Evolutionary conservation across 306 rosid genomes (phyloP).

Genomic region (Cicer bijugum): DNA sequence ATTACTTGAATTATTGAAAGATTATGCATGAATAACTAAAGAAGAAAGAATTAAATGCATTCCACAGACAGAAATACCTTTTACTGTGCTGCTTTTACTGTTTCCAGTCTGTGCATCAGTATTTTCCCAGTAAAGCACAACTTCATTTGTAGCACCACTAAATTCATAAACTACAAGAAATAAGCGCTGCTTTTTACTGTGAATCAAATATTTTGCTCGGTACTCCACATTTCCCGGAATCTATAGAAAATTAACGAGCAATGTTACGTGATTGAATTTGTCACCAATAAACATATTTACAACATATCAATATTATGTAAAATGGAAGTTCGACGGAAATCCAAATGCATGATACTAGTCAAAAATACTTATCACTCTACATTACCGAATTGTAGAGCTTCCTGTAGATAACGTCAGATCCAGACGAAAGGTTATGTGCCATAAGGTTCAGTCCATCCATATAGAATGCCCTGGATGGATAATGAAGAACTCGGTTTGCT

Average conservation of each 20-base stretch:
- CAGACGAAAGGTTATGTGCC: constrained; percentile 82
- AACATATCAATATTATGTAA: constrained; percentile 34
- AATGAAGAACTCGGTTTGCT: constrained; percentile 93
- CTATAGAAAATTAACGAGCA: constrained; percentile 50
- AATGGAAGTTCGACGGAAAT: constrained; percentile 27
- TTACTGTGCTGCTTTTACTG: constrained; percentile 74
- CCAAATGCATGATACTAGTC: constrained; percentile 35
- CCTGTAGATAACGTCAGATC: constrained; percentile 74
- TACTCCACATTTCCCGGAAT: constrained; percentile 88
- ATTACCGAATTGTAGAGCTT: constrained; percentile 86
- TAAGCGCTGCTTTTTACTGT: constrained; percentile 75
- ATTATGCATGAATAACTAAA: constrained; percentile 33
- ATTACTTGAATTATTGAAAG: constrained; percentile 34
- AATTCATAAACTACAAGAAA: constrained; percentile 88
- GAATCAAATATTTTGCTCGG: constrained; percentile 71
- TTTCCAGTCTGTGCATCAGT: constrained; percentile 59
- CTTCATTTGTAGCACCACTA: constrained; percentile 80
- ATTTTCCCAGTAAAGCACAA: constrained; percentile 83
- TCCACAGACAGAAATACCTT: constrained; percentile 59
- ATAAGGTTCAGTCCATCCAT: constrained; percentile 81
- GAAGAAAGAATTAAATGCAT: constrained; percentile 29
- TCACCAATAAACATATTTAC: background rate
- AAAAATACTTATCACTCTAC: constrained; percentile 36
- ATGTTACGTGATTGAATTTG: constrained; percentile 35
- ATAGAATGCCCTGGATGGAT: constrained; percentile 84